These are phyloP conservation scores for Solanum tacnaense DNA, from an alignment of 257 asterid species.

Conservation along the genomic window DNA sequence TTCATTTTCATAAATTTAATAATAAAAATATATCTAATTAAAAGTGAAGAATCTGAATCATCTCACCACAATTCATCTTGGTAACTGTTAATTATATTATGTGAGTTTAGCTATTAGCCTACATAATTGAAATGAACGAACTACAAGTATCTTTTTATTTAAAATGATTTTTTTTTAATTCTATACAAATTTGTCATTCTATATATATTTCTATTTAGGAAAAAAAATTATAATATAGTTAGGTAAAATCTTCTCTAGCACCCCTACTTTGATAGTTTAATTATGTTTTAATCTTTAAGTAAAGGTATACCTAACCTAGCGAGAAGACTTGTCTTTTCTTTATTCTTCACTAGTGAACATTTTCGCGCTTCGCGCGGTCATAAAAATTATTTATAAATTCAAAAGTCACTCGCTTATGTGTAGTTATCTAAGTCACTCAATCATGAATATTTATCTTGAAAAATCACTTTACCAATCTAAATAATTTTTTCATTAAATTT, in stretches of 20 bases:
- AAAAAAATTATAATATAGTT: neutral
- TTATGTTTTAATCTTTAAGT: neutral
- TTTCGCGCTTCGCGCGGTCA: too few relatives aligned
- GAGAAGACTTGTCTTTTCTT: neutral
- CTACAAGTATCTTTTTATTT: neutral
- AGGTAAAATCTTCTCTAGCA: neutral
- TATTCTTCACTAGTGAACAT: neutral
- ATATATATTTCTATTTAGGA: neutral
- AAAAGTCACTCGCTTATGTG: too few relatives aligned
- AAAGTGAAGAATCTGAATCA: neutral
- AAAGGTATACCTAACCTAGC: neutral
- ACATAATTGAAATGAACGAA: neutral
- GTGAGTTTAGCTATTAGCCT: neutral
- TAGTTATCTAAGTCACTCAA: too few relatives aligned
- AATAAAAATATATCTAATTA: neutral
- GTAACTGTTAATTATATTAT: neutral
- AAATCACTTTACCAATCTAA: too few relatives aligned
- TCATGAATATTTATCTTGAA: too few relatives aligned
- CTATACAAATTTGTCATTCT: neutral
- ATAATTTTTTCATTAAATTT: too few relatives aligned
- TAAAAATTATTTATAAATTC: too few relatives aligned
- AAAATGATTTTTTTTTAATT: neutral
- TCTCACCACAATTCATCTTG: neutral
- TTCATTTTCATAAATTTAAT: neutral
- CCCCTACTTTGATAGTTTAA: neutral